A percentile compares a stretch with the other conserved stretches of the same genome.
Evolutionary conservation across 2,329 filamentous ascomycete species (phyloP).

Genomic region (Phaeoacremonium minimum): DNA sequence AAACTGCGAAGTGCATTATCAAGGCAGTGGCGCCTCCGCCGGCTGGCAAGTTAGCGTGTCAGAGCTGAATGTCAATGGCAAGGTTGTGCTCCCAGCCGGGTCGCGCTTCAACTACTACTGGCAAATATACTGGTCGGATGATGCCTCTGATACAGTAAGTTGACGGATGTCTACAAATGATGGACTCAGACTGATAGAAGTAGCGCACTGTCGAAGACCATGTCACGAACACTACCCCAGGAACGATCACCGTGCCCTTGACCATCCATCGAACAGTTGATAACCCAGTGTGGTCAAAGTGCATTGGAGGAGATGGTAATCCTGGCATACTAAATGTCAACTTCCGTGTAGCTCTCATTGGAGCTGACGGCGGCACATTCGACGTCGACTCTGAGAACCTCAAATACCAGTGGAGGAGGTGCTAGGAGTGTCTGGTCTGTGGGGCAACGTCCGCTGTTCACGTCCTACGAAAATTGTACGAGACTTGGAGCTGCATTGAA

Average conservation of each 20-base stretch:
- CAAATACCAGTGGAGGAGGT: constrained; percentile 29
- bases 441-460: no score
- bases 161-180: no score
- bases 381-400: constrained; percentile 29
- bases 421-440: no score
- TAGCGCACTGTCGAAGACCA: no score
- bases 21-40: constrained; percentile 19
- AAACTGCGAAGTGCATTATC: constrained; percentile 32
- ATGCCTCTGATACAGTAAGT: constrained; percentile 26
- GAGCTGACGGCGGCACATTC: constrained; percentile 26
- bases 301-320: constrained; percentile 22
- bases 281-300: constrained; percentile 27
- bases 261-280: no score
- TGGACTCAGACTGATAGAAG: no score
- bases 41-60: constrained; percentile 33
- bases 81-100: no score
- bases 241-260: no score
- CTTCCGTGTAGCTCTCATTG: constrained; percentile 29
- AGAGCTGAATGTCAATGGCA: constrained; percentile 25
- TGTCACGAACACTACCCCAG: no score
- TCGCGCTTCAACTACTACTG: constrained; percentile 26
- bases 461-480: no score
- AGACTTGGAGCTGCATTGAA: no score
- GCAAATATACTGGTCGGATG: constrained; percentile 29
- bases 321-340: constrained; percentile 34